These are phyloP conservation scores for Coniochaeta sp. DNA, from an alignment of 2,329 filamentous ascomycete genomes.

Conservation along the genomic window DNA sequence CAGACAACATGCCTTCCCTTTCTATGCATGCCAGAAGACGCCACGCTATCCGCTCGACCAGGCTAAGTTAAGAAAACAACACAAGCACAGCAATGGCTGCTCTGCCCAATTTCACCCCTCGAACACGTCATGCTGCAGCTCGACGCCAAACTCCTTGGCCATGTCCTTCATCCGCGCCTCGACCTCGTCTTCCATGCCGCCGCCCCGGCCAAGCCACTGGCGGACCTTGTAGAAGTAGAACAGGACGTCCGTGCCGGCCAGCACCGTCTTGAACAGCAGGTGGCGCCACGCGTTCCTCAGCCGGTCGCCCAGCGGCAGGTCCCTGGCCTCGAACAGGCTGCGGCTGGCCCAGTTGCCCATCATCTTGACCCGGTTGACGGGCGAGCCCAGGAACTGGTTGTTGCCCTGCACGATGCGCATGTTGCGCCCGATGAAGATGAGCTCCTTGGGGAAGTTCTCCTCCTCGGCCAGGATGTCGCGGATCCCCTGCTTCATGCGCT, in stretches of 20 bases:
- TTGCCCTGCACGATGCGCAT: conserved; percentile 90
- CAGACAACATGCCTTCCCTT: not conserved
- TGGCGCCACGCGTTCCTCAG: conserved; percentile 67
- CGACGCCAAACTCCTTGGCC: conserved; percentile 85
- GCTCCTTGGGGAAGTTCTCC: conserved; percentile 80
- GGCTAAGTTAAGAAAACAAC: not conserved
- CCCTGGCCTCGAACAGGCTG: conserved; percentile 68
- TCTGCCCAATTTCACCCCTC: conserved; percentile 62
- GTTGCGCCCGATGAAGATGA: conserved; percentile 88
- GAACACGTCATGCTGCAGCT: conserved; percentile 82
- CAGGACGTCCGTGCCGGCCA: conserved; percentile 68
- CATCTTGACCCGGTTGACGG: conserved; percentile 89
- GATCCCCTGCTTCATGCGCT: conserved; percentile 64
- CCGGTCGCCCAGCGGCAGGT: conserved; percentile 55
- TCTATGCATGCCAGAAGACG: not conserved
- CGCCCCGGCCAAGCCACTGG: conserved; percentile 68
- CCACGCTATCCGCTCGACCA: not conserved
- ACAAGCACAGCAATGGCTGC: not conserved
- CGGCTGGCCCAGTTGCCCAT: conserved; percentile 85
- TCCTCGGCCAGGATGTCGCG: conserved; percentile 72
- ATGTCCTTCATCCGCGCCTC: conserved; percentile 81
- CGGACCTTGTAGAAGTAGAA: conserved; percentile 76
- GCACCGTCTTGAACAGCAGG: conserved; percentile 70
- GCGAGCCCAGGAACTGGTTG: conserved; percentile 83
- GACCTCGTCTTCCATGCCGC: conserved; percentile 91